phyloP scores from a whole-genome alignment of 106 monocot genomes.

The Dendrobium catenatum region DNA sequence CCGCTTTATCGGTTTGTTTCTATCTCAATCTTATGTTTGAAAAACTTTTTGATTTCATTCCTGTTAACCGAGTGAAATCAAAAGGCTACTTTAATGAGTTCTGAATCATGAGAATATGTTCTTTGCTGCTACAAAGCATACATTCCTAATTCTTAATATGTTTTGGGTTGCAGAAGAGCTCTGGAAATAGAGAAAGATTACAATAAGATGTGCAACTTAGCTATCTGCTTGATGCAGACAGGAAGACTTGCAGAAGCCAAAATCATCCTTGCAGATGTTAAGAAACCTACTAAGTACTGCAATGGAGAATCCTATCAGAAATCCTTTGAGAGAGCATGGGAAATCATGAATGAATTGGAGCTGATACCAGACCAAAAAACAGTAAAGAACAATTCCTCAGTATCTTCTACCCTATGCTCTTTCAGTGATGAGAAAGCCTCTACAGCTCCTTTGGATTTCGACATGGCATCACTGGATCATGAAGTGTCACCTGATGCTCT shows the following conservation, averaged over 20 bases:
- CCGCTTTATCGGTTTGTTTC: conserved; percentile 36
- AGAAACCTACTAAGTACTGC: conserved; percentile 32
- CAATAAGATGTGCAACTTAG: conserved; percentile 99
- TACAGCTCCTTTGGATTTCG: neutral
- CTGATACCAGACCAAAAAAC: neutral
- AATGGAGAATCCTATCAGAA: conserved; percentile 86
- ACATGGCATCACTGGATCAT: neutral
- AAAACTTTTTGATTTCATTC: neutral
- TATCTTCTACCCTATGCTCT: neutral
- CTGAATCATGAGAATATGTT: neutral
- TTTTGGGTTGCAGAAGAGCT: conserved; percentile 28
- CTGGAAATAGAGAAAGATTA: conserved; percentile 68
- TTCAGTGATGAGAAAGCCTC: neutral
- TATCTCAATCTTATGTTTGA: neutral
- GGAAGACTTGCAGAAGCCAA: conserved; percentile 78
- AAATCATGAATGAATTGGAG: conserved; percentile 58
- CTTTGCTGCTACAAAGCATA: neutral
- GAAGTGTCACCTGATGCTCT: neutral
- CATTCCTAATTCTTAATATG: neutral
- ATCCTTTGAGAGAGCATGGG: conserved; percentile 84
- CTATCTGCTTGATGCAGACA: conserved; percentile 90
- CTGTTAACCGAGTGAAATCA: neutral
- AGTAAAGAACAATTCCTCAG: neutral
- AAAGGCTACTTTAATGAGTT: neutral
- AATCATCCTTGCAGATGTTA: conserved; percentile 62